Percentiles rank a stretch among this genome's conserved stretches.
phyloP scores from a whole-genome alignment of 169 alveolate species.

The Plasmodium blacklocki region DNA sequence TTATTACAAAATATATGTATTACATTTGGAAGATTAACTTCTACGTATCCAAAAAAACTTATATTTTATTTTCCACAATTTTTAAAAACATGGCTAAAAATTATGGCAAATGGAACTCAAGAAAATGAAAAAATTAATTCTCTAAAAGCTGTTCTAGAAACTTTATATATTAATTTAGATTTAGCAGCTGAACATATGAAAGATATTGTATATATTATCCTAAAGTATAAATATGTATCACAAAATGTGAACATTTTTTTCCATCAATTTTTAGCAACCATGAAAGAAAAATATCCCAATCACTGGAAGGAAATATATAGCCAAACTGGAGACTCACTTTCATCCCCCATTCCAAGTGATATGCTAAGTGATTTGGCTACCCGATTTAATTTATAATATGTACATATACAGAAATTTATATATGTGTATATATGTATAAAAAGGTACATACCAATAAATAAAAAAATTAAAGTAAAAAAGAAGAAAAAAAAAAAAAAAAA shows the following conservation, averaged over 20 bases:
- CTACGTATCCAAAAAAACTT: constrained; percentile 67
- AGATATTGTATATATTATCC: constrained; percentile 61
- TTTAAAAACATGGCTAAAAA: constrained; percentile 76
- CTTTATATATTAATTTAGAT: constrained; percentile 61
- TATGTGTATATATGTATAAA: constrained; percentile 4
- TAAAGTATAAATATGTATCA: constrained; percentile 66
- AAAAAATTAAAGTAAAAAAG: background rate
- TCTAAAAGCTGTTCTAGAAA: constrained; percentile 62
- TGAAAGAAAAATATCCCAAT: constrained; percentile 72
- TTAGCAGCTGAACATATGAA: constrained; percentile 67
- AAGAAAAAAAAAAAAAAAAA: background rate
- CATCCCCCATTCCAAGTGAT: constrained; percentile 71
- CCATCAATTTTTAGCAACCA: constrained; percentile 62
- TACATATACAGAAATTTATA: background rate
- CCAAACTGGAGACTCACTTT: constrained; percentile 23
- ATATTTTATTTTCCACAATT: constrained; percentile 73
- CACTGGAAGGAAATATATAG: constrained; percentile 66
- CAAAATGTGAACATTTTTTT: constrained; percentile 58
- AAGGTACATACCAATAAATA: background rate
- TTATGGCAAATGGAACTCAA: constrained; percentile 75
- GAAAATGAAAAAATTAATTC: constrained; percentile 74
- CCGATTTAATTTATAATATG: constrained; percentile 43
- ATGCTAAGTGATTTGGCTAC: constrained; percentile 63
- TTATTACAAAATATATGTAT: constrained; percentile 86
- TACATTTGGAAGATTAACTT: constrained; percentile 82